Evolutionary conservation across 1,284 basidiomycete genomes (phyloP), one percentile per base, ranked within the genome.

Genomic region (Rhodotorula sp.): DNA sequence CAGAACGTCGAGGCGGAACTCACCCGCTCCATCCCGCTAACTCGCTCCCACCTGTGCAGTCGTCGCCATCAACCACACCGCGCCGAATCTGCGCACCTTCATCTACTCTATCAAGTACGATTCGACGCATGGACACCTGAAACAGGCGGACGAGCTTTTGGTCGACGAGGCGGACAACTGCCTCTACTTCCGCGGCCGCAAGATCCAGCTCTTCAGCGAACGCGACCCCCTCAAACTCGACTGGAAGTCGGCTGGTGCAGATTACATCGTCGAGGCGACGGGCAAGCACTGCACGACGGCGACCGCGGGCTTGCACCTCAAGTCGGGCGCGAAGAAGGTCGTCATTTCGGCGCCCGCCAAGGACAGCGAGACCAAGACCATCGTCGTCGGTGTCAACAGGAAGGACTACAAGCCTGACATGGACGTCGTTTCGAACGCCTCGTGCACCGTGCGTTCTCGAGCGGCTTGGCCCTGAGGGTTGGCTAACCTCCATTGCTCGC

Each of bases 51-150:
- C 71, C 56, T 71, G 77, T 22, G 50, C 54, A 79, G 80, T 81
- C 59, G 80, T 81, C 16, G 81, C 81, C 20, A 78, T 82, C 71
- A 82, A 82, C 70, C 81, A 82, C 74, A 82, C 81, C 4, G 81
- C 80, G 2, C 77, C 79, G 13, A 78, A 78, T 8, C 64, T 79
- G 80, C 59, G 31, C 76, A 80, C 67, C n/a, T 79, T 68, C 13
- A 51, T 74, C 20, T 71, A 62, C 53, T 54, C 61, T 20, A 64
- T 68, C 59, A 66, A 54, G 53, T 79, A 80, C 72, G 81, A 82
- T 75, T 80, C 80, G 46, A 82, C 81, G 22, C 81, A 82, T 68
- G 81, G 81, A 40, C 62, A 67, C 1, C 77, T 71, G 64, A 60
- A 63, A 15, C 71, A 76, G 59, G 67, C 77, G 0, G 51, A 52